These are phyloP conservation scores for Saccharomyces pastorianus DNA, from an alignment of 1,139 yeast species.

Conservation along the genomic window DNA sequence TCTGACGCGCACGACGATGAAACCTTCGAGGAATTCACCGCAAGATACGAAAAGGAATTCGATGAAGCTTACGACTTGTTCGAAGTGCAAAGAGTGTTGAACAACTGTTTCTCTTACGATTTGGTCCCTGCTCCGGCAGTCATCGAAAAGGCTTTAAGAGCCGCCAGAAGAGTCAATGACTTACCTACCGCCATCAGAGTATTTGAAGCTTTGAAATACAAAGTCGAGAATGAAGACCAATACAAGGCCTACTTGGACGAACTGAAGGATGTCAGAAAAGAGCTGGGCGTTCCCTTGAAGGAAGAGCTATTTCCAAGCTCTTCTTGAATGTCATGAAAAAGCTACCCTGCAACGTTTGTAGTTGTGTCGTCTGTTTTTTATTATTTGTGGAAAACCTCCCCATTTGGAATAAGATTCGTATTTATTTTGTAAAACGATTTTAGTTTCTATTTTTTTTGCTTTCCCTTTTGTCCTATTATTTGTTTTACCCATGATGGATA, in stretches of 20 bases:
- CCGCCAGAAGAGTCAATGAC: constrained; percentile 98
- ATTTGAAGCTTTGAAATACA: constrained; percentile 85
- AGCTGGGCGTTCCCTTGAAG: constrained; percentile 87
- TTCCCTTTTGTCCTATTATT: constrained; percentile 5
- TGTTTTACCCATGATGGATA: constrained; percentile 12
- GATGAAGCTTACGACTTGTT: constrained; percentile 96
- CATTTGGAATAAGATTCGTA: background rate
- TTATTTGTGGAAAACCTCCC: background rate
- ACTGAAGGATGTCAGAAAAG: constrained; percentile 83
- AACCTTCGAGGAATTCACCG: constrained; percentile 90
- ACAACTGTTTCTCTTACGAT: constrained; percentile 97
- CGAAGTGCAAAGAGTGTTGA: constrained; percentile 89
- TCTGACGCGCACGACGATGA: constrained; percentile 64
- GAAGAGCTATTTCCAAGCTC: constrained; percentile 67
- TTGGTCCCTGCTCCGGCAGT: constrained; percentile 97
- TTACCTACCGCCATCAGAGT: constrained; percentile 98
- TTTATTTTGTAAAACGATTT: background rate
- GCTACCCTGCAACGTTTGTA: constrained; percentile 1
- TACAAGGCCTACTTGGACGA: constrained; percentile 94
- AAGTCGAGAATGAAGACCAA: constrained; percentile 89
- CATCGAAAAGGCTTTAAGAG: constrained; percentile 90
- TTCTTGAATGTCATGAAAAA: constrained; percentile 14
- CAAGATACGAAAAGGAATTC: constrained; percentile 90
- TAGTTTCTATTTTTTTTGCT: background rate
- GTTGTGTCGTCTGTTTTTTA: background rate